Conservation (phyloP, 169 alveolate genomes). For the Cryptosporidium tyzzeri region DNA sequence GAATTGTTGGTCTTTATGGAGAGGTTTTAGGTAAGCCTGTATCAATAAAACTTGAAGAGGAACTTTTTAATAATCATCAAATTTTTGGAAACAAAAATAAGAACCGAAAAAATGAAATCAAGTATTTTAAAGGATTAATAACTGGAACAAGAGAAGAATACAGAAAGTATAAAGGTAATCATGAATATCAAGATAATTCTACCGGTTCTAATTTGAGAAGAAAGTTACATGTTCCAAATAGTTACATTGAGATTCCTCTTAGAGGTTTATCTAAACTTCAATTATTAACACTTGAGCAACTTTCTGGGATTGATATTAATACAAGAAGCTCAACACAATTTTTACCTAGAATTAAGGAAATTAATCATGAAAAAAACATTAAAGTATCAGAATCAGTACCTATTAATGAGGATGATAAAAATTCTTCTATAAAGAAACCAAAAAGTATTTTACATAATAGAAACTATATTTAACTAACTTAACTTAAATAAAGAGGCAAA, state of each 20-base stretch:
- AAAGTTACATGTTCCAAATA: slow-evolving; percentile 9
- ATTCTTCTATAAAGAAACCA: neutral
- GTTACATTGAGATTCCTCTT: slow-evolving; percentile 16
- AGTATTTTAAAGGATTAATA: slow-evolving; percentile 26
- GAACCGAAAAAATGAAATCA: slow-evolving; percentile 8
- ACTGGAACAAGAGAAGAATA: neutral
- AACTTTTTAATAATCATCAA: slow-evolving; percentile 20
- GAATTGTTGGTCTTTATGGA: slow-evolving; percentile 39
- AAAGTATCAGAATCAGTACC: slow-evolving; percentile 57
- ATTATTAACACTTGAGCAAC: slow-evolving; percentile 46
- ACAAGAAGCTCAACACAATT: neutral
- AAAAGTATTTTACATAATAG: neutral
- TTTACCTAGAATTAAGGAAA: slow-evolving; percentile 48
- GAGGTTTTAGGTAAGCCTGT: slow-evolving; percentile 37
- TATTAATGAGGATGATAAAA: slow-evolving; percentile 10
- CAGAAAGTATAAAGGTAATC: neutral
- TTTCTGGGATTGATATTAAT: slow-evolving; percentile 46
- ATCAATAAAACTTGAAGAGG: slow-evolving; percentile 56
- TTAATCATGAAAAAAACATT: neutral
- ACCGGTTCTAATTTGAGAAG: neutral
- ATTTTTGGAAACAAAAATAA: neutral
- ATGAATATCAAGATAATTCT: neutral
- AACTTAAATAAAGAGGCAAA: neutral
- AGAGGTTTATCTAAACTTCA: slow-evolving; percentile 46
- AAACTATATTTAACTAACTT: neutral